Conservation (phyloP, 371 early-diverging fungal genomes). For the Nematocida ironsii region DNA sequence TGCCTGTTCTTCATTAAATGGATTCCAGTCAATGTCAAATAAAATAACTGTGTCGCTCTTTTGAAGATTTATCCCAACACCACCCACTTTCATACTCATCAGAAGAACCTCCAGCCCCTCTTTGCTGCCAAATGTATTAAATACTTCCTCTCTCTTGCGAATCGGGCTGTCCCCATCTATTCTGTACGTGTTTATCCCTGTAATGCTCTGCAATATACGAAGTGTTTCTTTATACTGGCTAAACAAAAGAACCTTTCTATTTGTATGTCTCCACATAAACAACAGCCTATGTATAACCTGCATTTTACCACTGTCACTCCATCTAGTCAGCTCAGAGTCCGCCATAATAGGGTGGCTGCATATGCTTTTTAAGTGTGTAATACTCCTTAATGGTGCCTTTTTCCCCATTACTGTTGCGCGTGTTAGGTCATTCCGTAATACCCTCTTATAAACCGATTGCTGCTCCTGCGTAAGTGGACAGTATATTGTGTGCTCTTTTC, state of each 20-base stretch:
- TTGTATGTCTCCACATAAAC: slow-evolving; percentile 17
- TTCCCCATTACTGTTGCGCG: slow-evolving; percentile 77
- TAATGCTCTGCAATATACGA: slow-evolving; percentile 1
- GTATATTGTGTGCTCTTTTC: slow-evolving; percentile 83
- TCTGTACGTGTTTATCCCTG: neutral
- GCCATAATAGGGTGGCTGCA: slow-evolving; percentile 80
- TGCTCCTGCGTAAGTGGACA: slow-evolving; percentile 80
- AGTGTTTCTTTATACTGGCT: slow-evolving; percentile 44
- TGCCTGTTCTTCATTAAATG: slow-evolving; percentile 56
- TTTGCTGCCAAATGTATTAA: slow-evolving; percentile 28
- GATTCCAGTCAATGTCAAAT: slow-evolving; percentile 59
- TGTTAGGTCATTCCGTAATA: slow-evolving; percentile 75
- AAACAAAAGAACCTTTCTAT: slow-evolving; percentile 39
- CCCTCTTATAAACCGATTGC: slow-evolving; percentile 75
- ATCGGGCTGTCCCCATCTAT: slow-evolving; percentile 43
- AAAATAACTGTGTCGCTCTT: slow-evolving; percentile 33
- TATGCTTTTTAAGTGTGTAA: slow-evolving; percentile 84
- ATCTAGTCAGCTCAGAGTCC: neutral
- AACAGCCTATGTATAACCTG: slow-evolving; percentile 20
- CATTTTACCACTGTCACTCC: slow-evolving; percentile 46
- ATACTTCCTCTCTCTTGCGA: slow-evolving; percentile 6
- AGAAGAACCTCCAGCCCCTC: slow-evolving; percentile 31
- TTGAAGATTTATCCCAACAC: slow-evolving; percentile 45
- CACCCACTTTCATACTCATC: slow-evolving; percentile 40
- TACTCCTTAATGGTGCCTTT: slow-evolving; percentile 80